phyloP scores from a whole-genome alignment of 2,329 filamentous ascomycete species.

The Xylariaceae sp. region DNA sequence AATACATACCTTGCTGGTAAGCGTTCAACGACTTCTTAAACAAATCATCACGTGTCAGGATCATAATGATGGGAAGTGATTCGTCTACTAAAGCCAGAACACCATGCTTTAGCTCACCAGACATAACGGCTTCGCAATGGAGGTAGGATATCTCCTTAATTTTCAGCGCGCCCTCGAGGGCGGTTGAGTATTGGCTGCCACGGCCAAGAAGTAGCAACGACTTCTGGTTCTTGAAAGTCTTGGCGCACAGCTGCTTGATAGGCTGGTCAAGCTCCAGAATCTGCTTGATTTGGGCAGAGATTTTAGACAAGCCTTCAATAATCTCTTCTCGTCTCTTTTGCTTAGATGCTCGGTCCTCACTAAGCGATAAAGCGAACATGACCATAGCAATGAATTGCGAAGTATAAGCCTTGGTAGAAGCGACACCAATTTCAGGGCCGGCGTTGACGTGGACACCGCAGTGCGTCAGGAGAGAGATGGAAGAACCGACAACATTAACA shows the following conservation, averaged over 20 bases:
- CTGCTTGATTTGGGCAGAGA: conserved; percentile 90
- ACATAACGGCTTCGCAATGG: conserved; percentile 99
- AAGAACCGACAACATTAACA: conserved; percentile 97
- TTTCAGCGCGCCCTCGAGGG: conserved; percentile 95
- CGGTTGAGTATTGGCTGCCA: conserved; percentile 95
- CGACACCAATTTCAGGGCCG: conserved; percentile 97
- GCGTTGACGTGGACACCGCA: conserved; percentile 99
- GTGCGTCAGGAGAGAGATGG: conserved; percentile 97
- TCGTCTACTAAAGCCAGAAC: conserved; percentile 97
- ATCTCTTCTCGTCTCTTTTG: conserved; percentile 90
- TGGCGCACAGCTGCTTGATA: conserved; percentile 93
- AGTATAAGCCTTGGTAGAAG: conserved; percentile 98
- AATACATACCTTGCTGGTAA: conserved; percentile 84
- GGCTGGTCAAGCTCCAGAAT: conserved; percentile 89
- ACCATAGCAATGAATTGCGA: conserved; percentile 99
- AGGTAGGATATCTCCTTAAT: conserved; percentile 99
- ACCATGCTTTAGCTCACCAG: conserved; percentile 98
- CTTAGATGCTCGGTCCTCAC: conserved; percentile 96
- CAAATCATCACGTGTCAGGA: conserved; percentile 91
- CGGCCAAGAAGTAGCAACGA: conserved; percentile 90
- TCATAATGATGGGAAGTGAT: conserved; percentile 99
- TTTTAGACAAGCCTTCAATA: conserved; percentile 86
- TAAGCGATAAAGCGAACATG: conserved; percentile 97
- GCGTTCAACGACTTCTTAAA: conserved; percentile 99
- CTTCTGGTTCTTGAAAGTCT: conserved; percentile 97